Percentiles rank a stretch among this genome's conserved stretches.
Evolutionary conservation across 352 stramenopile species (phyloP).

Genomic region (Bremia lactucae): DNA sequence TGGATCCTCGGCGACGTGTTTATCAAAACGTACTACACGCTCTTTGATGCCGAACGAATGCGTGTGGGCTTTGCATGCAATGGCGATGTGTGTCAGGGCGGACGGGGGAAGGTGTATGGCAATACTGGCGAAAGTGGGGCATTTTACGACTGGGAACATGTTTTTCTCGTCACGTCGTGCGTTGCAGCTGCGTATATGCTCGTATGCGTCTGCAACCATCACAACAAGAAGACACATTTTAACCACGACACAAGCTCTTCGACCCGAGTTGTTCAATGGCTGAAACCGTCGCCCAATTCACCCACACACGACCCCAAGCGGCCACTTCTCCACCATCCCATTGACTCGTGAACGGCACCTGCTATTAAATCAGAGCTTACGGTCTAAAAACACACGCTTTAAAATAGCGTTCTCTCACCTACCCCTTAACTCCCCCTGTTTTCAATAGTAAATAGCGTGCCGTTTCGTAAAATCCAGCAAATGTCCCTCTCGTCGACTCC

Average conservation of each 20-base stretch:
- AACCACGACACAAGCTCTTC: conserved; percentile 18
- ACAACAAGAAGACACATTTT: conserved; percentile 35
- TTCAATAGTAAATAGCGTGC: too few relatives aligned
- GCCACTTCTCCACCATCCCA: conserved; percentile 40
- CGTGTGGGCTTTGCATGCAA: conserved; percentile 82
- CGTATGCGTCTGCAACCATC: conserved; percentile 74
- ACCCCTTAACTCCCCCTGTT: too few relatives aligned
- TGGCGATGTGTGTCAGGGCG: conserved; percentile 65
- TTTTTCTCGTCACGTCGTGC: conserved; percentile 58
- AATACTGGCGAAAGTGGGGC: conserved; percentile 26
- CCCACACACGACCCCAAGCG: conserved; percentile 44
- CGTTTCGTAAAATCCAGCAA: too few relatives aligned
- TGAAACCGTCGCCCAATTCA: conserved; percentile 9
- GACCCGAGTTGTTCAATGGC: conserved; percentile 21
- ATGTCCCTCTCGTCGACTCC: too few relatives aligned
- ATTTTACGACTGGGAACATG: conserved; percentile 48
- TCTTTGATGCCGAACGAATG: conserved; percentile 86
- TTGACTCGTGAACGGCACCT: conserved; percentile 18
- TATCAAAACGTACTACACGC: conserved; percentile 87
- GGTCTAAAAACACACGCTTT: too few relatives aligned
- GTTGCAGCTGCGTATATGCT: conserved; percentile 68
- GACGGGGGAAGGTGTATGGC: conserved; percentile 53
- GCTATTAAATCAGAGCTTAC: too few relatives aligned
- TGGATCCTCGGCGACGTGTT: conserved; percentile 88
- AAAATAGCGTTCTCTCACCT: too few relatives aligned